phyloP scores from a whole-genome alignment of 2,329 filamentous ascomycete species.

The Cercospora berteroae region DNA sequence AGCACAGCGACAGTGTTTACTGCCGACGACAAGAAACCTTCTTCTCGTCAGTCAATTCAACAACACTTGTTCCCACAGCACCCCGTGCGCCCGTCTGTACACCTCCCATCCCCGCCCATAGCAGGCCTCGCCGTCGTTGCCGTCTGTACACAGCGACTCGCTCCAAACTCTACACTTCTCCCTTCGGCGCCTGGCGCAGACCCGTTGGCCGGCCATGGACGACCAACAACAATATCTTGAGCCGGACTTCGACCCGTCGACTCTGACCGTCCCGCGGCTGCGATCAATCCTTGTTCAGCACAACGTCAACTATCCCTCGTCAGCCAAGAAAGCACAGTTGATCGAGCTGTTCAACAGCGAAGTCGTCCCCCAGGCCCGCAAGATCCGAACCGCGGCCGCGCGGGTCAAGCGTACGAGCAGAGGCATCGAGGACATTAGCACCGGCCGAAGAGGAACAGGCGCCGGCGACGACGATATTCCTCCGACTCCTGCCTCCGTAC shows the following conservation, averaged over 20 bases:
- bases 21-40: not conserved
- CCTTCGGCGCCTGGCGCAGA: not conserved
- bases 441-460: slow-evolving; percentile 56
- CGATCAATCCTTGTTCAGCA: slow-evolving; percentile 90
- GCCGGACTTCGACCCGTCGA: slow-evolving; percentile 77
- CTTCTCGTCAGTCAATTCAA: not conserved
- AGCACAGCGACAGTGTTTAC: slow-evolving; percentile 2
- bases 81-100: not conserved
- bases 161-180: not conserved
- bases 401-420: slow-evolving; percentile 80
- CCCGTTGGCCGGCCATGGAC: slow-evolving; percentile 38
- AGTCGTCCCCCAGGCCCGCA: slow-evolving; percentile 73
- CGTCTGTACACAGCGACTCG: not conserved
- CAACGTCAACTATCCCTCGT: slow-evolving; percentile 79
- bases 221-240: slow-evolving; percentile 80
- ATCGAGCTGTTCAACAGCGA: slow-evolving; percentile 79
- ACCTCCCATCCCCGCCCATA: not conserved
- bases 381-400: slow-evolving; percentile 71
- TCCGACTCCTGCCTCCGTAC: slow-evolving; percentile 37
- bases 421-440: slow-evolving; percentile 70
- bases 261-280: slow-evolving; percentile 81
- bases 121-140: not conserved
- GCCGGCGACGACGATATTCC: slow-evolving; percentile 55
- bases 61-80: slow-evolving; percentile 3
- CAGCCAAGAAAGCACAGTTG: slow-evolving; percentile 87